A percentile compares a stretch with the other conserved stretches of the same genome.
phyloP scores from a whole-genome alignment of 192 early-diverging fungal genomes.

The Umbelopsis isabellina region DNA sequence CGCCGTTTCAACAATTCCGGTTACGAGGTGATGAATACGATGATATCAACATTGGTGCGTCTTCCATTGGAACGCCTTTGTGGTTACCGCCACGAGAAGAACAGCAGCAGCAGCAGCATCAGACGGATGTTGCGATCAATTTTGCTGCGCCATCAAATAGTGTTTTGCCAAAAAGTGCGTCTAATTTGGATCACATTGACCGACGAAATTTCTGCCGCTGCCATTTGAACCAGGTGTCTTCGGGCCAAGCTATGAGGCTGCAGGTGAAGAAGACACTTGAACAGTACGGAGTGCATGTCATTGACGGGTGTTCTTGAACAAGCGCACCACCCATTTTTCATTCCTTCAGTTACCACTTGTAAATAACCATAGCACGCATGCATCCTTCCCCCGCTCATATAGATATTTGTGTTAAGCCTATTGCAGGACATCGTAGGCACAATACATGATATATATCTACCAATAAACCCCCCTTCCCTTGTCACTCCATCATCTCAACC shows the following conservation, averaged over 20 bases:
- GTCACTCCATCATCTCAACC: too few species aligned
- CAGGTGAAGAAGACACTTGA: conserved; percentile 12
- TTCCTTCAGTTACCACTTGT: neutral
- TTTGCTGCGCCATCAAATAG: neutral
- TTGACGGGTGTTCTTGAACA: conserved; percentile 9
- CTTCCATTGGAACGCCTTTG: neutral
- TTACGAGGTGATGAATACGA: conserved; percentile 27
- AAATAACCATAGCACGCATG: too few species aligned
- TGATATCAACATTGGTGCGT: conserved; percentile 13
- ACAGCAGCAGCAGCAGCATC: neutral
- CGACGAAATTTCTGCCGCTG: neutral
- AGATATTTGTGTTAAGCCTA: too few species aligned
- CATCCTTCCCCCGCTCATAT: too few species aligned
- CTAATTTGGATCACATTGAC: neutral
- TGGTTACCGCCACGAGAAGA: neutral
- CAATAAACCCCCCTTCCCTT: too few species aligned
- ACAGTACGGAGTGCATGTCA: conserved; percentile 25
- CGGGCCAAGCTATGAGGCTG: conserved; percentile 17
- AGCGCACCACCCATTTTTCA: neutral
- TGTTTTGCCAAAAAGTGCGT: neutral
- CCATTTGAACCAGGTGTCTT: neutral
- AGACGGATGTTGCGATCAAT: neutral
- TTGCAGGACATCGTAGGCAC: too few species aligned
- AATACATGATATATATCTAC: too few species aligned
- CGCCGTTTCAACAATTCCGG: conserved; percentile 20